These are phyloP conservation scores for Decorospora gaudefroyi DNA, from an alignment of 2,329 filamentous ascomycete genomes.

Conservation along the genomic window DNA sequence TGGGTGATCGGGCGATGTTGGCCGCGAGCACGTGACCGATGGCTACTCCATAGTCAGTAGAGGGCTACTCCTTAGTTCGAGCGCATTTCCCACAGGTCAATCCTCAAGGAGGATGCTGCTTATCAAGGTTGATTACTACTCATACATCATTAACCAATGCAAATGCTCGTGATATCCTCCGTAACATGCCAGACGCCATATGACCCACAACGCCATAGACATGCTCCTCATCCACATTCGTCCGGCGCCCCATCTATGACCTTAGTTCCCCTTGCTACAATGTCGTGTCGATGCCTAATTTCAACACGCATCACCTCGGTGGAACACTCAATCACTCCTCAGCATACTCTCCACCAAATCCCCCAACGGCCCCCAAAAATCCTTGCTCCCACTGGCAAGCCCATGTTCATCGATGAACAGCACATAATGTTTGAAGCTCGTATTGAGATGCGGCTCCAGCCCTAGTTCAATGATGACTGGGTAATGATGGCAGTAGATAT, in stretches of 20 bases:
- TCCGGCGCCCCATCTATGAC: not conserved
- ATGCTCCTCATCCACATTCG: not conserved
- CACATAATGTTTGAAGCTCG: conserved; percentile 99
- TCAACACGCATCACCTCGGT: not conserved
- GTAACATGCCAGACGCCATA: conserved; percentile 1
- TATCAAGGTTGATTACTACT: conserved; percentile 21
- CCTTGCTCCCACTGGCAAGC: conserved; percentile 81
- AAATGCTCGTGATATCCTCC: conserved; percentile 15
- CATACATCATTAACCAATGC: conserved; percentile 20
- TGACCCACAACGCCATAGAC: conserved; percentile 12
- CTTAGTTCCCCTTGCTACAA: not conserved
- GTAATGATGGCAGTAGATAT: conserved; percentile 98
- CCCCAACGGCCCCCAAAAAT: conserved; percentile 95
- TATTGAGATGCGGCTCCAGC: conserved; percentile 95
- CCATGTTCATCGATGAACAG: conserved; percentile 97
- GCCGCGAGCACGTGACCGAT: too few relatives aligned
- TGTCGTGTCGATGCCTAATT: too few relatives aligned
- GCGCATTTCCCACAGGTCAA: too few relatives aligned
- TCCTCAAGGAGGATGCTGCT: too few relatives aligned
- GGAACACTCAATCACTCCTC: conserved; percentile 67
- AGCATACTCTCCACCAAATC: conserved; percentile 98
- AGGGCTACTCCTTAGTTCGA: too few relatives aligned
- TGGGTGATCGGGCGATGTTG: too few relatives aligned
- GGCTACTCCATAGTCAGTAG: too few relatives aligned
- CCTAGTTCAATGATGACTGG: conserved; percentile 93